Evolutionary conservation across 225 moss, liverwort and hornwort species (phyloP).

Genomic region (Marchantia paleacea): DNA sequence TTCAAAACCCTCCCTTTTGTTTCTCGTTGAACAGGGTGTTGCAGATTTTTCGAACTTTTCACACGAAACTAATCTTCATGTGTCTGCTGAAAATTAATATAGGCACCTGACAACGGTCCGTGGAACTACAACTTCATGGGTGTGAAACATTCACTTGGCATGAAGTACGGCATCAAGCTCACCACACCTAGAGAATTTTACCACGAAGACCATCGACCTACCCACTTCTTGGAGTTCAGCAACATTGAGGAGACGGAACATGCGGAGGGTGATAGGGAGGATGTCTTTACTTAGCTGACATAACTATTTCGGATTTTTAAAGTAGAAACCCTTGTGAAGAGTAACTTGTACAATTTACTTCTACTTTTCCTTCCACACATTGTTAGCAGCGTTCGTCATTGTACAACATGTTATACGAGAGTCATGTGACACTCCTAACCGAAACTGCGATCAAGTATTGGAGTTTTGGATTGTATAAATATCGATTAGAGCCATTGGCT

Average conservation of each 20-base stretch:
- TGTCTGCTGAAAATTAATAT: background rate
- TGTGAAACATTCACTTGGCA: conserved; percentile 93
- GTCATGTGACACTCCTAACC: background rate
- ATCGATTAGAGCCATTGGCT: background rate
- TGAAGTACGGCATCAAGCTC: conserved; percentile 96
- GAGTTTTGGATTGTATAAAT: conserved; percentile 14
- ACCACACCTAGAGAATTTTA: conserved; percentile 92
- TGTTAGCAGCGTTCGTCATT: conserved; percentile 21
- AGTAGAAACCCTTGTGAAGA: background rate
- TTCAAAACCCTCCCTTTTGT: background rate
- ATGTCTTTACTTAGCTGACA: conserved; percentile 56
- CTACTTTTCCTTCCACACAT: conserved; percentile 15
- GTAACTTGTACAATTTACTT: conserved; percentile 20
- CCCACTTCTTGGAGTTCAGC: conserved; percentile 98
- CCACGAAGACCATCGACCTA: conserved; percentile 97
- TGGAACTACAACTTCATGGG: conserved; percentile 99
- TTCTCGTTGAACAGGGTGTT: background rate
- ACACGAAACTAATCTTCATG: background rate
- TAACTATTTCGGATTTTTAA: background rate
- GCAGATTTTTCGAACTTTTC: background rate
- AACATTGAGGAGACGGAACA: conserved; percentile 94
- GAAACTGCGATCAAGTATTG: conserved; percentile 1
- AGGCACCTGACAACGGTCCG: conserved; percentile 96
- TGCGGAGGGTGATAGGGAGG: conserved; percentile 95
- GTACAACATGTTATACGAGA: conserved; percentile 29